Conservation (phyloP, 306 rosid genomes). For the Trifolium subterraneum region DNA sequence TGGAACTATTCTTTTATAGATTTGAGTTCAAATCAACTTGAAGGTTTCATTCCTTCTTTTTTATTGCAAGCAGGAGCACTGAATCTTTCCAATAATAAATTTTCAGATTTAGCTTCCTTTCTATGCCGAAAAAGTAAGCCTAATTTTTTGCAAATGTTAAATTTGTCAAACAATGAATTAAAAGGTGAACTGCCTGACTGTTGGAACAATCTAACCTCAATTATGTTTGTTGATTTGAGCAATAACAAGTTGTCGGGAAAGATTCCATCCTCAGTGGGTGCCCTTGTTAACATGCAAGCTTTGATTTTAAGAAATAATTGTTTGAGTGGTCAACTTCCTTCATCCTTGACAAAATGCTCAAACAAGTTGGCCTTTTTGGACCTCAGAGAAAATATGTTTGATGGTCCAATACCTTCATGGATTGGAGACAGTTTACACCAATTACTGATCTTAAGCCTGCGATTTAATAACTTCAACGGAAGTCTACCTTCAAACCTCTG, state of each 20-base stretch:
- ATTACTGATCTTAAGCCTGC: constrained; percentile 19
- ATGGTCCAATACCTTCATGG: constrained; percentile 38
- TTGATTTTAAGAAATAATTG: constrained; percentile 35
- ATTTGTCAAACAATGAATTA: constrained; percentile 29
- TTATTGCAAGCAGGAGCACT: neutral
- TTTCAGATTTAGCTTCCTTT: neutral
- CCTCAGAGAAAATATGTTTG: constrained; percentile 11
- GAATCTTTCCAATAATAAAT: neutral
- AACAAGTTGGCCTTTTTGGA: constrained; percentile 5
- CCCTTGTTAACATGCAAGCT: neutral
- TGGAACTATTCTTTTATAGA: neutral
- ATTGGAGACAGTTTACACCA: constrained; percentile 20
- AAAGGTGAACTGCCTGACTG: constrained; percentile 23
- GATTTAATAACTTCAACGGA: neutral
- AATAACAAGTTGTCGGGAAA: constrained; percentile 27
- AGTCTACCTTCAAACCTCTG: constrained; percentile 13
- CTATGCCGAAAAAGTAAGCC: neutral
- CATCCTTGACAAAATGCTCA: constrained; percentile 5
- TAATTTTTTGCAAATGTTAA: neutral
- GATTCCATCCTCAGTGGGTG: neutral
- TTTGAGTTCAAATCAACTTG: constrained; percentile 20
- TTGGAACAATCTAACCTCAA: neutral
- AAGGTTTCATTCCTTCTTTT: constrained; percentile 21
- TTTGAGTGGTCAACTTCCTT: constrained; percentile 18
- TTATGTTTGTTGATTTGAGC: constrained; percentile 8